Evolutionary conservation across 352 stramenopile genomes (phyloP).

Genomic region (Peronospora tabacina): DNA sequence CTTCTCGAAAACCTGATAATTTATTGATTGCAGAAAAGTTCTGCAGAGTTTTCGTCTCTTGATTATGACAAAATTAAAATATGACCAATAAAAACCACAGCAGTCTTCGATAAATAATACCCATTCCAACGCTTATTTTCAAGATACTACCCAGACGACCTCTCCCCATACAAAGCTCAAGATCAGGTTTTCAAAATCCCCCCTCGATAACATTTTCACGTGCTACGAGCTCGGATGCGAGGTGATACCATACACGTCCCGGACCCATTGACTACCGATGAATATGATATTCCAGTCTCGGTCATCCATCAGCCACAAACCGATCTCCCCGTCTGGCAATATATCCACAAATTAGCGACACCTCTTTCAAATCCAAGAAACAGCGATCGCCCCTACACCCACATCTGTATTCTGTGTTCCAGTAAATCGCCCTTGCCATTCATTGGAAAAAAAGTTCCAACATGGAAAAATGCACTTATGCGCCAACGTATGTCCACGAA

Average conservation of each 20-base stretch:
- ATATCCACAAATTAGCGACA: conserved; percentile 24
- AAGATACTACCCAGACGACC: too few relatives aligned
- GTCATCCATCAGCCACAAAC: conserved; percentile 27
- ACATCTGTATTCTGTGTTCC: conserved; percentile 32
- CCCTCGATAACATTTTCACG: conserved; percentile 13
- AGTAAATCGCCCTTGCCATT: conserved; percentile 5
- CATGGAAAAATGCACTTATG: conserved; percentile 30
- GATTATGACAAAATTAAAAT: too few relatives aligned
- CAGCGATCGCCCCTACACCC: conserved; percentile 20
- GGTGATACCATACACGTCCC: neutral
- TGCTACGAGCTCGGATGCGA: conserved; percentile 3
- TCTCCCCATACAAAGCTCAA: neutral
- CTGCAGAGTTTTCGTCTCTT: too few relatives aligned
- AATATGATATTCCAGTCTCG: conserved; percentile 20
- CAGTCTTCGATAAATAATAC: too few relatives aligned
- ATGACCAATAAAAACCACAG: too few relatives aligned
- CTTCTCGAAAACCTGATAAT: too few relatives aligned
- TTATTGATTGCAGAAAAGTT: too few relatives aligned
- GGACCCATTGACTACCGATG: conserved; percentile 17
- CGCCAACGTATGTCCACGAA: conserved; percentile 37
- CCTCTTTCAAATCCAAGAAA: conserved; percentile 20
- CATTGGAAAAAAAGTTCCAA: conserved; percentile 1
- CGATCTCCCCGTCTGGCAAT: conserved; percentile 31
- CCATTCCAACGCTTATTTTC: too few relatives aligned
- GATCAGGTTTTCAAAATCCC: neutral